phyloP scores from a whole-genome alignment of 257 asterid species.

The Solanum ossicruentum region DNA sequence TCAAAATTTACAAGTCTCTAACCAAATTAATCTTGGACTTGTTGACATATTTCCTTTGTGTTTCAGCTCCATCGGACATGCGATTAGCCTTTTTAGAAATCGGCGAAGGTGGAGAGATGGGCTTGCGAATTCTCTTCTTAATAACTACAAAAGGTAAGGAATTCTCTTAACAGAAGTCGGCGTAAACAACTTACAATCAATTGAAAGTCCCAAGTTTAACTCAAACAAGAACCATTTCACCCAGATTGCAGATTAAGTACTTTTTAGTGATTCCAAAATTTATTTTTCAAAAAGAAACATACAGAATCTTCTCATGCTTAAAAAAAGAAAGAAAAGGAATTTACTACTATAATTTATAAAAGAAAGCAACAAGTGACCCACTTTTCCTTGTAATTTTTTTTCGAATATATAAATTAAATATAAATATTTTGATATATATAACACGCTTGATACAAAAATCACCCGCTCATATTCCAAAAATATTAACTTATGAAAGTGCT shows the following conservation, averaged over 20 bases:
- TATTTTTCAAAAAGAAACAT: not conserved
- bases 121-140: constrained; percentile 45
- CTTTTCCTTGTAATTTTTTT: not conserved
- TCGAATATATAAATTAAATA: no score
- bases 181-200: not conserved
- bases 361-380: not conserved
- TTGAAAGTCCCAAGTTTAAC: not conserved
- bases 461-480: no score
- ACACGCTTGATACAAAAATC: no score
- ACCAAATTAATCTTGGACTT: constrained; percentile 51
- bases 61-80: constrained; percentile 18
- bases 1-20: not conserved
- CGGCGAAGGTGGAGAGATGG: constrained; percentile 19
- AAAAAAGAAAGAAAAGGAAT: not conserved
- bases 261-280: not conserved
- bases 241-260: not conserved
- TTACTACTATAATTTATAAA: not conserved
- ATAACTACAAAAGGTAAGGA: constrained; percentile 23
- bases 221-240: not conserved
- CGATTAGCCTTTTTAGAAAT: constrained; percentile 24
- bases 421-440: no score
- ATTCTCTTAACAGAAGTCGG: not conserved
- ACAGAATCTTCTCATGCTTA: not conserved
- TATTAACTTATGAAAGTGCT: no score
- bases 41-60: constrained; percentile 16